Conservation (phyloP, 2,329 filamentous ascomycete species). For the Didymella pinodella region DNA sequence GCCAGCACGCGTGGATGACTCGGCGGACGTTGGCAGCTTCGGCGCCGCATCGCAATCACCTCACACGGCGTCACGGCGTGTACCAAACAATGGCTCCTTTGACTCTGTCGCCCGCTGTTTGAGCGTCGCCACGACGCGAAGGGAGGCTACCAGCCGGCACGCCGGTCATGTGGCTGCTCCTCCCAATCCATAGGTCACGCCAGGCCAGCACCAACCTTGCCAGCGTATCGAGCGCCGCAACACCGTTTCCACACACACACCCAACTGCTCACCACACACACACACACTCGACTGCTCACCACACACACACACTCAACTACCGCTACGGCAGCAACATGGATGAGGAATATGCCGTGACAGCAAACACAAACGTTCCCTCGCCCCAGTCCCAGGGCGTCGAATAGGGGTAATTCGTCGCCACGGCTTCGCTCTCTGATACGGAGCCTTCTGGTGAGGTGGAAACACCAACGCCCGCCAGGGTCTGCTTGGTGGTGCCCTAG, state of each 20-base stretch:
- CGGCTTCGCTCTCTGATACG: constrained; percentile 12
- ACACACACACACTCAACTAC: background rate
- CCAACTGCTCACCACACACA: too few relatives aligned
- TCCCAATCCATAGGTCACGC: constrained; percentile 1
- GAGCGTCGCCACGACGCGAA: constrained; percentile 6
- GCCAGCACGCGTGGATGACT: constrained; percentile 18
- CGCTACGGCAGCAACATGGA: background rate
- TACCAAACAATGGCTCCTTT: background rate
- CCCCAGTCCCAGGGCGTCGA: constrained; percentile 9
- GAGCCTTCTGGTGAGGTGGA: background rate
- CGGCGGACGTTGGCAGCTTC: constrained; percentile 11
- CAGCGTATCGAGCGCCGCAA: constrained; percentile 2
- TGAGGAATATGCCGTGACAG: constrained; percentile 16
- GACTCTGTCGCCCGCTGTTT: background rate
- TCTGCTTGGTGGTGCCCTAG: constrained; percentile 2
- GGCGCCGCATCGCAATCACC: background rate
- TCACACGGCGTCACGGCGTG: background rate
- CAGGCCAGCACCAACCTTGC: constrained; percentile 4
- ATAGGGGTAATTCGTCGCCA: constrained; percentile 24
- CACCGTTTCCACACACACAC: constrained; percentile 1
- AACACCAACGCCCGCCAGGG: background rate
- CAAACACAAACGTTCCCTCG: constrained; percentile 4
- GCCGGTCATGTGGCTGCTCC: constrained; percentile 7
- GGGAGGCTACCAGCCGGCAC: background rate
- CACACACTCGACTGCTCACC: too few relatives aligned